Evolutionary conservation across 2,329 filamentous ascomycete genomes (phyloP), one percentile per base, ranked within the genome.

Genomic region (Fusarium foetens): DNA sequence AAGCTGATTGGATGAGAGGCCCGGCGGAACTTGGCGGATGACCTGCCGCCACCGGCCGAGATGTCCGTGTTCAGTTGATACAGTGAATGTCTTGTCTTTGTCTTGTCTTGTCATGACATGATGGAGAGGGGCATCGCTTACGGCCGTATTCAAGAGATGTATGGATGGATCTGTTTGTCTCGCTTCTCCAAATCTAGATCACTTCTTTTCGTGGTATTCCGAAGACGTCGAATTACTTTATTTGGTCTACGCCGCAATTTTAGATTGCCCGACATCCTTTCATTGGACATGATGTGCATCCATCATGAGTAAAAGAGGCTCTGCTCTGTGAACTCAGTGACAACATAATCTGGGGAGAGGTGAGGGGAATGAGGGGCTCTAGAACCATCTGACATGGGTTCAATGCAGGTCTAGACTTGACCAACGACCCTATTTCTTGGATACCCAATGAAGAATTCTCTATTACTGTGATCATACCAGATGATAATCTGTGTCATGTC

Each of bases 221-320:
- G 36, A 21, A 42, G 31, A 13, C 17, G 21, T 38, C n/a, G 27
- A 41, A 48, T 62, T 70, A 62, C 64, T 66, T 57, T 41, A 63
- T 71, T 55, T 45, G 58, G 74, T 68, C 65, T 73, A 51, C 51
- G 71, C 60, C 52, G 63, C 62, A 63, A 54, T 57, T 52, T 21
- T 65, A 45, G 57, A 66, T 60, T 57, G 54, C 57, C 70, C 48
- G 60, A 39, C 14, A 36, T 31, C 27, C 21, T 49, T 19, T 49
- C 25, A 63, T 68, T 68, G 42, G 27, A 41, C 33, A 68, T 19
- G 14, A 41, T 14, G 48, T 62, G 36, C 65, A 70, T 57, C 66
- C 63, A 68, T 68, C 58, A 68, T 68, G 58, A 76, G 52, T 45
- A 70, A 43, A 75, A 43, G 51, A 73, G 64, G 67, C 71, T 75